These are phyloP conservation scores for Smallanthus sonchifolius DNA, from an alignment of 129 eudicot species.

Conservation along the genomic window DNA sequence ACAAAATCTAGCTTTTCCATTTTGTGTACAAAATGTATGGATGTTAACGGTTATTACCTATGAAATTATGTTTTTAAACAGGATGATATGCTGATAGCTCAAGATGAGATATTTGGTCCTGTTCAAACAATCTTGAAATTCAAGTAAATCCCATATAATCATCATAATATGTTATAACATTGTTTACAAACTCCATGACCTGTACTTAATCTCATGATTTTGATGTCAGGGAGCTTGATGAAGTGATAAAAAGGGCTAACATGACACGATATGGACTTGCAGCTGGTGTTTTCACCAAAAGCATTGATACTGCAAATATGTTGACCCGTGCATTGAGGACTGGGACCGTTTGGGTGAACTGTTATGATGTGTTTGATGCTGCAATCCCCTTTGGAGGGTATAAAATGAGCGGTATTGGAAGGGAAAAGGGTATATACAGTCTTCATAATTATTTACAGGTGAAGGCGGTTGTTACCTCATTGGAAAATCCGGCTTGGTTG, in stretches of 20 bases:
- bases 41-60: not conserved
- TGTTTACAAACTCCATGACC: not conserved
- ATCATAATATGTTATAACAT: not conserved
- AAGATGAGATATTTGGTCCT: conserved; percentile 86
- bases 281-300: conserved; percentile 78
- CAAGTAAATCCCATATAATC: conserved; percentile 45
- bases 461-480: conserved; percentile 67
- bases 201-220: not conserved
- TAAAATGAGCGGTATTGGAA: conserved; percentile 83
- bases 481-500: conserved; percentile 78
- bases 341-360: conserved; percentile 80
- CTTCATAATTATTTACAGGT: conserved; percentile 71
- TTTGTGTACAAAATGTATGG: not conserved
- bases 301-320: conserved; percentile 64
- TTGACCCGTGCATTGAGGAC: conserved; percentile 60
- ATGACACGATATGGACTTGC: conserved; percentile 70
- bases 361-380: conserved; percentile 75
- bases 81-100: conserved; percentile 86
- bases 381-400: conserved; percentile 88
- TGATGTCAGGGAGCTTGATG: conserved; percentile 46
- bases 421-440: conserved; percentile 83
- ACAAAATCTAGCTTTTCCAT: not conserved
- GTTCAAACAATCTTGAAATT: conserved; percentile 79
- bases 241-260: conserved; percentile 72
- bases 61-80: conserved; percentile 14